Base-by-base conservation (phyloP, 2,329 filamentous ascomycete species). In the Fusarium chaquense region DNA sequence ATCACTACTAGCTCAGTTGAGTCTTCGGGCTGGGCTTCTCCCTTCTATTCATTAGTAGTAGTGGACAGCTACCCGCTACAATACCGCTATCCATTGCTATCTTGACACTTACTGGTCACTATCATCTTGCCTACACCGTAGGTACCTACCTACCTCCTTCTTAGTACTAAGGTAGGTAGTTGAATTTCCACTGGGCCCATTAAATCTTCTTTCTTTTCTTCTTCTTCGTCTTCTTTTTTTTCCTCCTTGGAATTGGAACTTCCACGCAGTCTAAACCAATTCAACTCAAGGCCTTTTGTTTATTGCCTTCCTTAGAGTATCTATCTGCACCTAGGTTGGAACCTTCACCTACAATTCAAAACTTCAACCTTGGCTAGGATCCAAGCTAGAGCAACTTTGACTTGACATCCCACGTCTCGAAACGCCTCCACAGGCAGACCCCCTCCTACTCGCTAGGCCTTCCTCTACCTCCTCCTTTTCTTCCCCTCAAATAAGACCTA, bases 361-460 rank as follows among this genome's bases (percentile, higher is more conserved):
- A 28, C 32, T 36, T 54, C 18, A 26, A 35, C 36, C n/a, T 40
- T 40, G 54, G 30, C 46, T 45, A 24, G 45, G 45, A 36, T 32
- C 41, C 18, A 26, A 36, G 24, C 47, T 52, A 55, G 55, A 69
- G 55, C 61, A 69, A 51, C 53, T 65, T 66, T 54, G 55, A 56
- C 65, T 69, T 62, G 55, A 61, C 65, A 69, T 69, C 51, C 61
- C 54, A 65, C 46, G 47, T 65, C 62, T 69, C 65, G 43, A 47
- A 66, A 66, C 65, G 65, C 66, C 66, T 69, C 66, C 66, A 69
- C 66, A 66, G 66, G 55, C 56, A 51, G 47, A n/a, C 47, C 58
- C 63, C 65, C 65, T 65, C 62, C 33, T 62, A 51, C 32, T 62
- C 51, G 35, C 54, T 30, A 13, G 60, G 43, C 33, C 47, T 51